Conservation (phyloP, 2,329 filamentous ascomycete genomes). For the Beauveria bassiana region DNA sequence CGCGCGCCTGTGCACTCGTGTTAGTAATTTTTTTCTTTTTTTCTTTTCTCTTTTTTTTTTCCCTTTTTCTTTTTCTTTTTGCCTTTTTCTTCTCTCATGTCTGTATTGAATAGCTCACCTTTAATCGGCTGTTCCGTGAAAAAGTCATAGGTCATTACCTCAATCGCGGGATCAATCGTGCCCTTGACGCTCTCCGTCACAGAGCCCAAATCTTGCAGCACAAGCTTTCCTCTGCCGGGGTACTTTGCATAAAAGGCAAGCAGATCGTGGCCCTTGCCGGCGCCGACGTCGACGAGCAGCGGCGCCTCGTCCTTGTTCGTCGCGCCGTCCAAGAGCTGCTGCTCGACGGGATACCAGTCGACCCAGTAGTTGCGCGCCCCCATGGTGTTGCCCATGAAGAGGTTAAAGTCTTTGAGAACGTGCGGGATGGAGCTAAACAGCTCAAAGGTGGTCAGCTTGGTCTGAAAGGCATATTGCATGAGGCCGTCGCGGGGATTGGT, state of each 20-base stretch:
- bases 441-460: not conserved
- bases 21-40: not conserved
- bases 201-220: constrained; percentile 21
- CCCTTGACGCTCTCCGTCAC: constrained; percentile 17
- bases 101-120: not conserved
- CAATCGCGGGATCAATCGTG: constrained; percentile 17
- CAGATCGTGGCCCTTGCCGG: constrained; percentile 23
- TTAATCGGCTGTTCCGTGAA: constrained; percentile 24
- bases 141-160: constrained; percentile 26
- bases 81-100: too few relatives aligned
- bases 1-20: constrained; percentile 17
- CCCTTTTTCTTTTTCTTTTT: too few relatives aligned
- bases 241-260: constrained; percentile 18
- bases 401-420: not conserved
- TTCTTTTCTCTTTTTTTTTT: not conserved
- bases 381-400: constrained; percentile 3
- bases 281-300: constrained; percentile 24
- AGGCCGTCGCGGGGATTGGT: not conserved
- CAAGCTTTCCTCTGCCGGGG: constrained; percentile 16
- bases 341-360: constrained; percentile 18
- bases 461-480: constrained; percentile 1
- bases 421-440: not conserved
- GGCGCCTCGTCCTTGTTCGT: constrained; percentile 8
- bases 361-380: not conserved
- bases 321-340: constrained; percentile 19